A percentile compares a stretch with the other conserved stretches of the same genome.
These are phyloP conservation scores for Daldinia bambusicola DNA, from an alignment of 495 filamentous ascomycete species.

Conservation along the genomic window DNA sequence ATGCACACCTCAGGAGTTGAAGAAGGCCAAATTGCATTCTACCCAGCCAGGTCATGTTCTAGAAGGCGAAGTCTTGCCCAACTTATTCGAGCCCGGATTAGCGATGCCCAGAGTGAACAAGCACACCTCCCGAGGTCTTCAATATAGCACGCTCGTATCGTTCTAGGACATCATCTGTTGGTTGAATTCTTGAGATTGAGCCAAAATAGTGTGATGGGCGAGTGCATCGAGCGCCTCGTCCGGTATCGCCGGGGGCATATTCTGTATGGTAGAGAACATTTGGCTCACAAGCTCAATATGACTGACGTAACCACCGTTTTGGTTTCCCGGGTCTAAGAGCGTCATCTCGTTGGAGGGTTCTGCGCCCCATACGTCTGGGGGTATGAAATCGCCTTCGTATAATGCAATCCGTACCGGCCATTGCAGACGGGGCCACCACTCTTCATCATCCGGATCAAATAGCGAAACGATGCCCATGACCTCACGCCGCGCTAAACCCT, in stretches of 20 bases:
- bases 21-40: background rate
- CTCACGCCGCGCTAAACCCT: slow-evolving; percentile 65
- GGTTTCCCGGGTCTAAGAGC: slow-evolving; percentile 45
- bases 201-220: slow-evolving; percentile 31
- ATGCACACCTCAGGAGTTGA: slow-evolving; percentile 4
- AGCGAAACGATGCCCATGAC: slow-evolving; percentile 63
- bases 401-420: slow-evolving; percentile 64
- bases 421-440: slow-evolving; percentile 66
- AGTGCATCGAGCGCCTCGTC: slow-evolving; percentile 34
- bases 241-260: slow-evolving; percentile 43
- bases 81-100: background rate
- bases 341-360: slow-evolving; percentile 57
- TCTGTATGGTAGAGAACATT: slow-evolving; percentile 53
- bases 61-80: background rate
- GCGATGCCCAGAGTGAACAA: background rate
- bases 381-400: slow-evolving; percentile 57
- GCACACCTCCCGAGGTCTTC: background rate
- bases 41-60: slow-evolving; percentile 10
- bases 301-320: slow-evolving; percentile 47
- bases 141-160: slow-evolving; percentile 5
- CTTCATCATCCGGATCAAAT: slow-evolving; percentile 59
- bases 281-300: slow-evolving; percentile 62
- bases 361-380: slow-evolving; percentile 62
- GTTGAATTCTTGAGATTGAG: slow-evolving; percentile 2
- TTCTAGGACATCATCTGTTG: slow-evolving; percentile 5